A percentile compares a stretch with the other conserved stretches of the same genome.
Evolutionary conservation across 306 rosid species (phyloP).

Genomic region (Quercus rubra): DNA sequence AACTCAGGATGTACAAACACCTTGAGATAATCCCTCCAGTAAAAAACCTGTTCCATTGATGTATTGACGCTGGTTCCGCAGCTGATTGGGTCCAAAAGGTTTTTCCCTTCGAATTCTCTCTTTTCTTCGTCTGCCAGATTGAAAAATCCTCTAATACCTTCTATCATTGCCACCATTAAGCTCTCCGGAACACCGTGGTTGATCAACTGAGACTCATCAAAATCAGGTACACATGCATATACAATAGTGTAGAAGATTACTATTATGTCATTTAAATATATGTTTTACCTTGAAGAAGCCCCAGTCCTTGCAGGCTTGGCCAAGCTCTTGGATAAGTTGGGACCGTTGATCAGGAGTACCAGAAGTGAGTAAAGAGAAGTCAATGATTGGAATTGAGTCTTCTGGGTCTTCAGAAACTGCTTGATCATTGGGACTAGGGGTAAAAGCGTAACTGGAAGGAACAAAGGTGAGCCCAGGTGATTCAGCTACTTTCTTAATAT

Average conservation of each 20-base stretch:
- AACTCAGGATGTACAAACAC: slow-evolving; percentile 27
- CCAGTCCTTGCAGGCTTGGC: slow-evolving; percentile 45
- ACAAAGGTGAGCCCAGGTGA: slow-evolving; percentile 23
- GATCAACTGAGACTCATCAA: slow-evolving; percentile 29
- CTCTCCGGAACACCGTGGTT: slow-evolving; percentile 51
- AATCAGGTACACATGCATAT: background rate
- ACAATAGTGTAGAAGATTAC: too few species aligned
- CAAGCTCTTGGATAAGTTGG: slow-evolving; percentile 20
- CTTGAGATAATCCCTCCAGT: slow-evolving; percentile 62
- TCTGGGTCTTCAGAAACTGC: slow-evolving; percentile 32
- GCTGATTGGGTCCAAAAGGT: slow-evolving; percentile 45
- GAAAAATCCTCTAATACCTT: slow-evolving; percentile 34
- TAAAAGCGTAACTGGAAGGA: slow-evolving; percentile 36
- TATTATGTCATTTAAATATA: background rate
- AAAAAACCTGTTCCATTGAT: slow-evolving; percentile 36
- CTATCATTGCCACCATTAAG: slow-evolving; percentile 34
- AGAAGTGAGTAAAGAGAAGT: slow-evolving; percentile 41
- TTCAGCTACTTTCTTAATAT: slow-evolving; percentile 41
- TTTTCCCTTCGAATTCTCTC: slow-evolving; percentile 43
- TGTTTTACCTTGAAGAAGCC: slow-evolving; percentile 45
- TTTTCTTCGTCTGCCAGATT: slow-evolving; percentile 46
- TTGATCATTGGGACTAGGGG: slow-evolving; percentile 15
- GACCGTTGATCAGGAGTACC: slow-evolving; percentile 29
- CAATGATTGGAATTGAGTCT: slow-evolving; percentile 42
- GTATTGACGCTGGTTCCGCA: slow-evolving; percentile 57